These are phyloP conservation scores for Zopfochytrium polystomum DNA, from an alignment of 371 early-diverging fungal genomes.

Conservation along the genomic window DNA sequence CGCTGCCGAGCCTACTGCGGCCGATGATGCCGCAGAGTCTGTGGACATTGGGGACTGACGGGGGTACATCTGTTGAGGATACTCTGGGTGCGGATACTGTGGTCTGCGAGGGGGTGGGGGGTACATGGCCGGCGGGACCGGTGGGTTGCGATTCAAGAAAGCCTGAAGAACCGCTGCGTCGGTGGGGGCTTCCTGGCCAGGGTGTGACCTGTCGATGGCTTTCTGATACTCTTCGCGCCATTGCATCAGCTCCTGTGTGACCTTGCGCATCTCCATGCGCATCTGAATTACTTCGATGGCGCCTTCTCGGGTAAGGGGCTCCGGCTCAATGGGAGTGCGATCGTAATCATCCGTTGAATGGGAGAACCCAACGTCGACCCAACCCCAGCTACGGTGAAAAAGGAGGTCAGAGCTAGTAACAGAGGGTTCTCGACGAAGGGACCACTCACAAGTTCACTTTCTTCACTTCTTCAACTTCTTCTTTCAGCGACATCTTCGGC, in stretches of 20 bases:
- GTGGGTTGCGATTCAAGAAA: too few relatives aligned
- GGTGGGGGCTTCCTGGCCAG: not conserved
- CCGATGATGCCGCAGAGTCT: not conserved
- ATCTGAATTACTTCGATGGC: constrained; percentile 20
- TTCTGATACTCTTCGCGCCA: constrained; percentile 19
- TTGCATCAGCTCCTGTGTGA: constrained; percentile 16
- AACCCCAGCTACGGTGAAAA: constrained; percentile 21
- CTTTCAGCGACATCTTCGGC: not conserved
- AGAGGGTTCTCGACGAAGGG: not conserved
- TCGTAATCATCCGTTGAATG: constrained; percentile 20
- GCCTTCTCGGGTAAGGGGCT: constrained; percentile 21
- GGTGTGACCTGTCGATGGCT: not conserved
- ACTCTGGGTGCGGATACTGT: constrained; percentile 21
- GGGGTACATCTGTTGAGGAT: constrained; percentile 15
- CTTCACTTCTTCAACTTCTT: constrained; percentile 14
- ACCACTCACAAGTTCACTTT: constrained; percentile 21
- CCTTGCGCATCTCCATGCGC: constrained; percentile 21
- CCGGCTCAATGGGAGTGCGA: constrained; percentile 23
- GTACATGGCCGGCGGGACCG: not conserved
- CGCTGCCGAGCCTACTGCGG: not conserved
- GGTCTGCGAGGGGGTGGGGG: not conserved
- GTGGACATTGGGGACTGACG: not conserved
- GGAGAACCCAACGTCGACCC: constrained; percentile 26
- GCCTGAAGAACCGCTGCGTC: not conserved
- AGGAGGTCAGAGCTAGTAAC: not conserved